A percentile compares a stretch with the other conserved stretches of the same genome.
These are phyloP conservation scores for Fraxinus anomala DNA, from an alignment of 257 asterid species.

Conservation along the genomic window DNA sequence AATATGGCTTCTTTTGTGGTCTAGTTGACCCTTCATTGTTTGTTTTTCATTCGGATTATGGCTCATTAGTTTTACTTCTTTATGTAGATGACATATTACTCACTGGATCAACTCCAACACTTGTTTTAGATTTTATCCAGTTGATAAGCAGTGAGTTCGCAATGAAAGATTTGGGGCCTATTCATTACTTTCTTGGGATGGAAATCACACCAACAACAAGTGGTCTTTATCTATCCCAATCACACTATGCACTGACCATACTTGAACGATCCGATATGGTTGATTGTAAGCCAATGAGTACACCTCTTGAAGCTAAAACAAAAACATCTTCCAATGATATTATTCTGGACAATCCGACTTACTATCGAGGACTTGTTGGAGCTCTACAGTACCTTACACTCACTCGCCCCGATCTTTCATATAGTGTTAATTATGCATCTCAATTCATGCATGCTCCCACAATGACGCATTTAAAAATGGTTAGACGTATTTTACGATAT, in stretches of 20 bases:
- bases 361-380: neutral
- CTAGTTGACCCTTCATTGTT: too few relatives aligned
- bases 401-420: neutral
- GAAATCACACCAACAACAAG: neutral
- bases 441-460: slow-evolving; percentile 6
- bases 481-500: neutral
- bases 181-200: slow-evolving; percentile 15
- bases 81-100: neutral
- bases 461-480: neutral
- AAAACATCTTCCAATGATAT: neutral
- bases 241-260: neutral
- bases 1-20: too few relatives aligned
- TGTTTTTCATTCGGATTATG: too few relatives aligned
- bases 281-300: too few relatives aligned
- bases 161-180: slow-evolving; percentile 9
- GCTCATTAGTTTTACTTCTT: too few relatives aligned
- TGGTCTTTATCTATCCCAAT: slow-evolving; percentile 10
- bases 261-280: neutral
- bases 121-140: neutral
- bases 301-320: neutral
- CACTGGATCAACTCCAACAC: neutral
- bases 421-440: slow-evolving; percentile 13
- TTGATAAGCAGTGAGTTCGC: neutral
- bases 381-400: slow-evolving; percentile 11
- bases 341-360: too few relatives aligned